Conservation (phyloP, 2,329 filamentous ascomycete species). For the Kalmusia sp. region DNA sequence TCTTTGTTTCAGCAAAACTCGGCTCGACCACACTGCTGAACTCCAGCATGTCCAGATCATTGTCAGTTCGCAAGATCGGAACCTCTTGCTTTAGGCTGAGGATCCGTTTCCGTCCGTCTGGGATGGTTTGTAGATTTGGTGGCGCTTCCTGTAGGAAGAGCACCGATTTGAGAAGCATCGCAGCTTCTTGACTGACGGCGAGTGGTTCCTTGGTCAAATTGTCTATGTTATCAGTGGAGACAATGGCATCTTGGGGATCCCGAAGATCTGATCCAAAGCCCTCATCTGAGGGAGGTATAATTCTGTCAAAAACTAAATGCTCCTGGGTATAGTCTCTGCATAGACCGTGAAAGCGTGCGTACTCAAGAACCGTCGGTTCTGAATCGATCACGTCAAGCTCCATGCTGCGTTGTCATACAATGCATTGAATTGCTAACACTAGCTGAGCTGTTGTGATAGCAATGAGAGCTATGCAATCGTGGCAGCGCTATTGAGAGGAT, state of each 20-base stretch:
- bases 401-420: conserved; percentile 13
- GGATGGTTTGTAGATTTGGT: not conserved
- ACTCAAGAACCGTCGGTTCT: conserved; percentile 53
- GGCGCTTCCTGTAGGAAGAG: conserved; percentile 10
- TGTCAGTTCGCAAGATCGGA: conserved; percentile 55
- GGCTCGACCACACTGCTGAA: conserved; percentile 41
- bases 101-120: conserved; percentile 24
- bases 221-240: conserved; percentile 16
- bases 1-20: conserved; percentile 35
- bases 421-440: not conserved
- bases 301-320: conserved; percentile 25
- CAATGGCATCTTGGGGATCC: conserved; percentile 21
- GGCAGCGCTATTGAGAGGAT: not conserved
- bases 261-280: conserved; percentile 25
- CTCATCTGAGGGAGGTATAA: conserved; percentile 15
- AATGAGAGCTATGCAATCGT: not conserved
- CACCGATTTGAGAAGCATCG: conserved; percentile 33
- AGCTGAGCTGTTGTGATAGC: not conserved
- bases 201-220: conserved; percentile 37
- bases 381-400: conserved; percentile 24
- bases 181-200: conserved; percentile 35
- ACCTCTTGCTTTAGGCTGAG: conserved; percentile 51
- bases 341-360: conserved; percentile 55
- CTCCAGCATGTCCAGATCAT: conserved; percentile 52
- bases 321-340: conserved; percentile 46